Percentiles rank a stretch among this genome's conserved stretches.
Evolutionary conservation across 306 rosid genomes (phyloP).

Genomic region (Acacia acuminata): DNA sequence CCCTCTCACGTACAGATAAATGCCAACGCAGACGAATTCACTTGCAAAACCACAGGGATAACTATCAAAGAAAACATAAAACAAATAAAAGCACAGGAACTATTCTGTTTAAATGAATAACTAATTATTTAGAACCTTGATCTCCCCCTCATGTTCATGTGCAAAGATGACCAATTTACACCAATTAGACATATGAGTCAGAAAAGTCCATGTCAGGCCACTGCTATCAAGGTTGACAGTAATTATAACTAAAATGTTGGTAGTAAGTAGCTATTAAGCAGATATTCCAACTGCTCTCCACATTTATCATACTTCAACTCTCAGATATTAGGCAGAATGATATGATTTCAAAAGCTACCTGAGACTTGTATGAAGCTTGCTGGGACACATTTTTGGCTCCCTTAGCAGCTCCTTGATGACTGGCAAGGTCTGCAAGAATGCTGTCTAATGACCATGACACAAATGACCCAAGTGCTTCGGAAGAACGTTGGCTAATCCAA

Average conservation of each 20-base stretch:
- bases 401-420: constrained; percentile 59
- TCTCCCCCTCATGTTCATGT: not conserved
- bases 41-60: not conserved
- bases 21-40: not conserved
- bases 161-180: not conserved
- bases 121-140: not conserved
- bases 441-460: constrained; percentile 68
- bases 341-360: constrained; percentile 44
- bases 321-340: not conserved
- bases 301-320: not conserved
- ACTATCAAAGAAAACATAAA: not conserved
- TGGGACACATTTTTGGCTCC: constrained; percentile 64
- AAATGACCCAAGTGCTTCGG: constrained; percentile 65
- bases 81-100: not conserved
- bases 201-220: not conserved
- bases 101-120: not conserved
- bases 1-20: not conserved
- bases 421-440: constrained; percentile 58
- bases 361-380: constrained; percentile 64
- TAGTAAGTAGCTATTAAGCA: not conserved
- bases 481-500: constrained; percentile 60
- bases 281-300: not conserved
- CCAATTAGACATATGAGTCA: not conserved
- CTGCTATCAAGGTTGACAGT: not conserved
- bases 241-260: not conserved